Evolutionary conservation across 2,329 filamentous ascomycete species (phyloP).

Genomic region (Pezicula carpinea): DNA sequence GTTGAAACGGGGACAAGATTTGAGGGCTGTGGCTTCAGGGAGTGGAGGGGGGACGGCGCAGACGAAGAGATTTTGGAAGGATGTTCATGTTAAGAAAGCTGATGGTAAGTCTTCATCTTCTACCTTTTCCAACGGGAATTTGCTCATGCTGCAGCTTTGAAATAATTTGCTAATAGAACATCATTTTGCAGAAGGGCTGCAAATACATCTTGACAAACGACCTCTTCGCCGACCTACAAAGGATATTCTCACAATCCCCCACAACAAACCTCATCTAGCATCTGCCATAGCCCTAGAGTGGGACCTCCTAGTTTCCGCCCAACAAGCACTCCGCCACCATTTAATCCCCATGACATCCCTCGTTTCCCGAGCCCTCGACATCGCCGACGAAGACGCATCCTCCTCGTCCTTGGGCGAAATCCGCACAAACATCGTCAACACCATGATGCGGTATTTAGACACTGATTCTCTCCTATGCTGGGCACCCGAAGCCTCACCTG

Average conservation of each 20-base stretch:
- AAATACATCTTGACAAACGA: conserved; percentile 71
- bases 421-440: conserved; percentile 59
- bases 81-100: conserved; percentile 66
- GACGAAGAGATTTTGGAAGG: conserved; percentile 82
- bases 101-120: conserved; percentile 44
- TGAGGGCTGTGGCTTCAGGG: conserved; percentile 34
- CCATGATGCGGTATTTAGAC: conserved; percentile 78
- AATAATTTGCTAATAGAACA: conserved; percentile 6
- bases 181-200: conserved; percentile 26
- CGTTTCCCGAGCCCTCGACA: conserved; percentile 76
- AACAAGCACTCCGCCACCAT: conserved; percentile 81
- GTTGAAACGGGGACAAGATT: conserved; percentile 45
- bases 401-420: conserved; percentile 39
- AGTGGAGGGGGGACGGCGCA: conserved; percentile 36
- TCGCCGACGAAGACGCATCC: conserved; percentile 59
- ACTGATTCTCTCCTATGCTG: conserved; percentile 94
- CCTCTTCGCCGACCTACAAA: conserved; percentile 78
- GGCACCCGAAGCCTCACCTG: conserved; percentile 54
- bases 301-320: conserved; percentile 76
- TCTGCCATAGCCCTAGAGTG: conserved; percentile 87
- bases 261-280: conserved; percentile 75
- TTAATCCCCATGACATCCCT: conserved; percentile 88
- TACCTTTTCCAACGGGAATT: background rate
- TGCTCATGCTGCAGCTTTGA: background rate
- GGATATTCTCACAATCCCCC: conserved; percentile 65